phyloP scores from a whole-genome alignment of 1,284 basidiomycete species.

The Amylostereum chailletii region DNA sequence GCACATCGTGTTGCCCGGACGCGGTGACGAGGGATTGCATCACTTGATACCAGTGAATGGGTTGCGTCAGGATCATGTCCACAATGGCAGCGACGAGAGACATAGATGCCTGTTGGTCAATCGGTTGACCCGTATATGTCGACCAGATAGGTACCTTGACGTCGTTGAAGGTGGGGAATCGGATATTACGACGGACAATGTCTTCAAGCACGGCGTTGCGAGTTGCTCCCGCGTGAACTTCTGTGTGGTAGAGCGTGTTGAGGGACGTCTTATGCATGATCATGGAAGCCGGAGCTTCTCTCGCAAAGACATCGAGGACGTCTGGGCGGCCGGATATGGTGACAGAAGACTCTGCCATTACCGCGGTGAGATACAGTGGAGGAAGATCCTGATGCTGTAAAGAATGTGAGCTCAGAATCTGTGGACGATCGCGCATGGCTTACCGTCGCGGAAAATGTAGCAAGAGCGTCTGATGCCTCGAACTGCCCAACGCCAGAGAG shows the following conservation, averaged over 20 bases:
- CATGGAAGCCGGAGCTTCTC: slow-evolving; percentile 23
- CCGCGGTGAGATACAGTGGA: slow-evolving; percentile 39
- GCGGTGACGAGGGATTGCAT: slow-evolving; percentile 21
- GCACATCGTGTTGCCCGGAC: slow-evolving; percentile 18
- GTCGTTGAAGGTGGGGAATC: slow-evolving; percentile 38
- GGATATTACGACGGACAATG: slow-evolving; percentile 32
- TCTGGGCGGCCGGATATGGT: slow-evolving; percentile 54
- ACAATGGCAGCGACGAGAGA: slow-evolving; percentile 39
- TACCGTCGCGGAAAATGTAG: background rate
- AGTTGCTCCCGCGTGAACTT: slow-evolving; percentile 23
- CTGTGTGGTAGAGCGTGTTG: slow-evolving; percentile 46
- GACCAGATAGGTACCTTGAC: slow-evolving; percentile 39
- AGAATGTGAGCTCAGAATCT: slow-evolving; percentile 7
- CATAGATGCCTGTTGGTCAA: slow-evolving; percentile 15
- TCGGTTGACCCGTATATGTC: slow-evolving; percentile 34
- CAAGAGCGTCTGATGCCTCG: slow-evolving; percentile 19
- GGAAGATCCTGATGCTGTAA: slow-evolving; percentile 13
- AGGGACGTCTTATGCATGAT: slow-evolving; percentile 33
- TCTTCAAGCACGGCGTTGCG: slow-evolving; percentile 36
- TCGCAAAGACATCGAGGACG: slow-evolving; percentile 33
- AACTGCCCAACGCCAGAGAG: slow-evolving; percentile 31
- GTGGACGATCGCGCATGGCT: slow-evolving; percentile 20
- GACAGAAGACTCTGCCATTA: slow-evolving; percentile 36
- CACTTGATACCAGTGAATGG: slow-evolving; percentile 46
- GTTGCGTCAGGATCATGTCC: slow-evolving; percentile 49